Evolutionary conservation across 139 green algal genomes (phyloP).

Genomic region (Tetraselmis striata): DNA sequence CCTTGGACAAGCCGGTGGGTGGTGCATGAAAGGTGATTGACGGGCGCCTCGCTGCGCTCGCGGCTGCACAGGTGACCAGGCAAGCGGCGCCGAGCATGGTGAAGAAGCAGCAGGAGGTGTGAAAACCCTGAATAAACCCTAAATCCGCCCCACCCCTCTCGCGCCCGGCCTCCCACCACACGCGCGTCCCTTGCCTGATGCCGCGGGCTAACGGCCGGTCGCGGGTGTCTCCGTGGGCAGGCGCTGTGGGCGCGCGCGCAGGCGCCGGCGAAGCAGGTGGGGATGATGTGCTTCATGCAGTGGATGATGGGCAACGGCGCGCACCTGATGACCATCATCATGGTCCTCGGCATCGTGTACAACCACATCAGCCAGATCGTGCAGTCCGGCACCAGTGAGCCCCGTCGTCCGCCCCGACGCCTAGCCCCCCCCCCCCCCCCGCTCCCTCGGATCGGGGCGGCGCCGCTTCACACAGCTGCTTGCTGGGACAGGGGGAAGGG

Average conservation of each 20-base stretch:
- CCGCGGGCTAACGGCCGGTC: background rate
- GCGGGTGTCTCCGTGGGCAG: background rate
- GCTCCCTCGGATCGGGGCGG: too few relatives aligned
- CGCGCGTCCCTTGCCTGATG: too few relatives aligned
- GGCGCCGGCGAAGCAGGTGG: constrained; percentile 34
- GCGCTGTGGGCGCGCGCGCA: constrained; percentile 22
- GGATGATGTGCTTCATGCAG: constrained; percentile 92
- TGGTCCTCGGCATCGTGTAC: constrained; percentile 71
- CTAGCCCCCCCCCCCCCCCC: background rate
- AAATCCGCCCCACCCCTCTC: background rate
- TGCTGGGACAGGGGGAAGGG: too few relatives aligned
- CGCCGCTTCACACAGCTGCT: too few relatives aligned
- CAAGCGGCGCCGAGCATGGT: background rate
- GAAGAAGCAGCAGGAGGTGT: background rate
- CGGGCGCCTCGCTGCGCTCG: too few relatives aligned
- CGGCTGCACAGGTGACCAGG: background rate
- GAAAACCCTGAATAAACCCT: background rate
- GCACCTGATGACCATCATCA: constrained; percentile 93
- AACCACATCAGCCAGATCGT: constrained; percentile 71
- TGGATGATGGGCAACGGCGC: constrained; percentile 86
- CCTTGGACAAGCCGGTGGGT: too few relatives aligned
- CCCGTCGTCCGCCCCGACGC: background rate
- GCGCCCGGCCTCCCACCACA: too few relatives aligned
- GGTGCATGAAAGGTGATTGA: too few relatives aligned
- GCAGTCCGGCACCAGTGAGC: constrained; percentile 50